Conservation (phyloP, 805 yeast genomes). For the Barnettozyma sp. region DNA sequence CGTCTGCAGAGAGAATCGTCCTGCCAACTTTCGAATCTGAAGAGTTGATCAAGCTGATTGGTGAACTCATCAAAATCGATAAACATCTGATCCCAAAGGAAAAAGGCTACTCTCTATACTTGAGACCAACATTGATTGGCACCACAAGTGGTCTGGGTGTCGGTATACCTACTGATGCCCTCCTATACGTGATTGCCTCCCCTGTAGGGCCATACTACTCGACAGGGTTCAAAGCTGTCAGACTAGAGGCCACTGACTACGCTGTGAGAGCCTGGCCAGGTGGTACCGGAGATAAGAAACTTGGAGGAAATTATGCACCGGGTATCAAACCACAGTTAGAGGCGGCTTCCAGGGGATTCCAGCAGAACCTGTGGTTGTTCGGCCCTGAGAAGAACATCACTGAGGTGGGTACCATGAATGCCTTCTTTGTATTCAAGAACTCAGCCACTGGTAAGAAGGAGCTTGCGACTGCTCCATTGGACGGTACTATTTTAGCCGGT, state of each 20-base stretch:
- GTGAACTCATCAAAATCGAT: slow-evolving; percentile 70
- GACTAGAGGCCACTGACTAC: slow-evolving; percentile 88
- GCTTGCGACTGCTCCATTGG: slow-evolving; percentile 92
- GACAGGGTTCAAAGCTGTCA: slow-evolving; percentile 94
- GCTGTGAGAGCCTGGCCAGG: slow-evolving; percentile 99
- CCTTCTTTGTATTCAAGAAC: slow-evolving; percentile 77
- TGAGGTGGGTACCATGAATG: slow-evolving; percentile 98
- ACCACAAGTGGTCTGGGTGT: slow-evolving; percentile 88
- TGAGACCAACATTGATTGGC: slow-evolving; percentile 94
- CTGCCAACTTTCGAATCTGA: slow-evolving; percentile 81
- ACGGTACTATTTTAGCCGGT: slow-evolving; percentile 96
- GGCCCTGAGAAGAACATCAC: slow-evolving; percentile 84
- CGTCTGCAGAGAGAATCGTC: slow-evolving; percentile 82
- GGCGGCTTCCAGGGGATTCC: slow-evolving; percentile 89
- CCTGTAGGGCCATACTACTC: slow-evolving; percentile 97
- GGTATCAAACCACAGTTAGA: slow-evolving; percentile 84
- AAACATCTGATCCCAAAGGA: slow-evolving; percentile 74
- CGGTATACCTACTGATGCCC: slow-evolving; percentile 70
- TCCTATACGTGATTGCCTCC: slow-evolving; percentile 80
- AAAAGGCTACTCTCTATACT: slow-evolving; percentile 83
- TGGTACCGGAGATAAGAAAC: slow-evolving; percentile 92
- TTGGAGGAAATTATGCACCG: slow-evolving; percentile 98
- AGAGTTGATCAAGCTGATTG: slow-evolving; percentile 68
- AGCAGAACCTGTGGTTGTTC: slow-evolving; percentile 94
- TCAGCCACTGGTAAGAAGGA: slow-evolving; percentile 77